Evolutionary conservation across 768 basidiomycete genomes (phyloP).

Genomic region (Agaricus sinodeliciosus): DNA sequence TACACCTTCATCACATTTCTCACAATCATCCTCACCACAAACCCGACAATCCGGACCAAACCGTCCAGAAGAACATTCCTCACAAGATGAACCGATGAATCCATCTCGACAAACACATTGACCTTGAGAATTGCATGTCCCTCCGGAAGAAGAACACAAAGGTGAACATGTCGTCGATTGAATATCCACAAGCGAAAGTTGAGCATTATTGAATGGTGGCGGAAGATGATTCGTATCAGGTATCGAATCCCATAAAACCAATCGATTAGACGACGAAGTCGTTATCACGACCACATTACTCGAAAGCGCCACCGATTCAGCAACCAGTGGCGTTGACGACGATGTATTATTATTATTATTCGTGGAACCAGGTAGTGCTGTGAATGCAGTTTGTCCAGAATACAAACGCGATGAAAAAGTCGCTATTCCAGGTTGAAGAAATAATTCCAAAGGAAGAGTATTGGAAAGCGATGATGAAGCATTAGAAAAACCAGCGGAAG

Average conservation of each 20-base stretch:
- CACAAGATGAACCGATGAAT: conserved; percentile 72
- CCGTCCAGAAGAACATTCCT: conserved; percentile 59
- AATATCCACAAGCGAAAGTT: conserved; percentile 56
- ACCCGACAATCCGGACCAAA: conserved; percentile 65
- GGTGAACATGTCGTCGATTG: conserved; percentile 71
- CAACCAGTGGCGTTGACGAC: conserved; percentile 42
- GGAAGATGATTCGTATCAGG: conserved; percentile 70
- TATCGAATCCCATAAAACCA: conserved; percentile 78
- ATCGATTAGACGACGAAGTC: conserved; percentile 46
- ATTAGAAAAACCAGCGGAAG: conserved; percentile 60
- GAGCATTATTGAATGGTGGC: conserved; percentile 27
- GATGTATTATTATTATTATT: conserved; percentile 35
- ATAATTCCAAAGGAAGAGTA: conserved; percentile 57
- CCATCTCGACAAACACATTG: conserved; percentile 65
- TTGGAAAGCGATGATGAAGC: conserved; percentile 22
- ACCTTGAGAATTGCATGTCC: conserved; percentile 56
- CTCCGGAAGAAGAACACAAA: conserved; percentile 55
- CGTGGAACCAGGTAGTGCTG: conserved; percentile 43
- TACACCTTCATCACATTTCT: conserved; percentile 69
- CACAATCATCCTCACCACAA: conserved; percentile 55
- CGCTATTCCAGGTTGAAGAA: conserved; percentile 60
- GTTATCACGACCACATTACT: conserved; percentile 65
- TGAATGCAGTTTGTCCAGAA: conserved; percentile 57
- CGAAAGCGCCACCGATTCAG: conserved; percentile 58
- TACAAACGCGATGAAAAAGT: conserved; percentile 58